Evolutionary conservation across 169 alveolate genomes (phyloP), one percentile per base, ranked within the genome.

Genomic region (Cyclospora cayetanensis): DNA sequence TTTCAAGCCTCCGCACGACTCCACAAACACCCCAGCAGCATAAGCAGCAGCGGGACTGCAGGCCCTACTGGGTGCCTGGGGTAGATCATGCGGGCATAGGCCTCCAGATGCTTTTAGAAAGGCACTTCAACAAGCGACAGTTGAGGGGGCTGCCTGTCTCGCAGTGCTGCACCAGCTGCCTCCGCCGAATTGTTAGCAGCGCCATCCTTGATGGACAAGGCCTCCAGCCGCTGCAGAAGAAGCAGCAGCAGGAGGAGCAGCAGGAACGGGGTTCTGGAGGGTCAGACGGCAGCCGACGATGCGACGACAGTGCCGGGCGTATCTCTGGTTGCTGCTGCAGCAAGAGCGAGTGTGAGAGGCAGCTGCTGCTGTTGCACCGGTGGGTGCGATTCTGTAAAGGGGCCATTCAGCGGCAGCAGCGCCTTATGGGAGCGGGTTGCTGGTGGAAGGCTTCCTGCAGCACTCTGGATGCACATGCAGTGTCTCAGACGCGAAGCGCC

Each of bases 81-180:
- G 72, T 60, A 31, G 72, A 60, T 31, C 72, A 60, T n/a, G 72
- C 72, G 27, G 72, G 72, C 4, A 60, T 60, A n/a, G 72, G 72
- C 35, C 31, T 60, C 1, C 72, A 60, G 31, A 12, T 60, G 18
- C 72, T 60, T n/a, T 15, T 60, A 20, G 72, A 60, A 1, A 60
- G 72, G 31, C 72, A 60, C 72, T 0, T 60, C 1, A 60, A n/a
- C 72, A 60, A 60, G n/a, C 18, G 72, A 12, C 18, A 0, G 7
- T 7, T 5, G n/a, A 60, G n/a, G 27, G 72, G 72, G 35, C 72
- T 60, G 11, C 27, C 18, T n/a, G 72, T n/a, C 72, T 15, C 72
- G 35, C 35, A n/a, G 34, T 60, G 72, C 72, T 60, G 72, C 72
- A n/a, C 1, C 4, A 12, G 4, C 72, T 60, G 72, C n/a, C 72